phyloP scores from a whole-genome alignment of 371 early-diverging fungal species.

The Mucor lusitanicus region DNA sequence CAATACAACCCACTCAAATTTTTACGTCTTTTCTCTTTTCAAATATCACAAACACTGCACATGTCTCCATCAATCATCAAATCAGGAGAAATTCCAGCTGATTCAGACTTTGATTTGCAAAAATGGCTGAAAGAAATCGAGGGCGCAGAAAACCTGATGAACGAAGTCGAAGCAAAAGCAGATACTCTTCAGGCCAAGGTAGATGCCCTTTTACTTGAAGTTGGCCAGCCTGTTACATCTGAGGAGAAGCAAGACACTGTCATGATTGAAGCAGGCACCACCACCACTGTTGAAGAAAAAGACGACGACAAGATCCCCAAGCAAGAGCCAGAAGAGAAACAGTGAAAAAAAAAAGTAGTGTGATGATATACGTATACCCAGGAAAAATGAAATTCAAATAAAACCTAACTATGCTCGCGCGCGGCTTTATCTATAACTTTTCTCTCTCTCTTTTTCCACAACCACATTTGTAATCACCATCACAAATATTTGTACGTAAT shows the following conservation, averaged over 20 bases:
- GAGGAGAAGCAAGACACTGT: background rate
- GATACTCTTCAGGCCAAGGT: conserved; percentile 40
- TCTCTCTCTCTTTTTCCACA: conserved; percentile 8
- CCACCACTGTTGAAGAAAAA: background rate
- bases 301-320: background rate
- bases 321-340: background rate
- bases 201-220: conserved; percentile 39
- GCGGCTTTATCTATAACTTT: background rate
- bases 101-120: conserved; percentile 34
- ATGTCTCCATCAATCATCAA: conserved; percentile 21
- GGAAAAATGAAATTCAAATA: background rate
- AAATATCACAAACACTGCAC: background rate
- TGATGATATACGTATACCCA: conserved; percentile 3
- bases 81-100: background rate
- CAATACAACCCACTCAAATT: background rate
- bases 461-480: background rate
- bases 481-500: conserved; percentile 7
- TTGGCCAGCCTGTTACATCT: conserved; percentile 5
- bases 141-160: conserved; percentile 44
- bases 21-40: background rate
- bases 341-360: background rate
- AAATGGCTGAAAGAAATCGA: conserved; percentile 48
- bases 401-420: background rate
- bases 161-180: conserved; percentile 39
- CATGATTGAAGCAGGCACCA: background rate